phyloP scores from a whole-genome alignment of 2,329 filamentous ascomycete species.

The Talaromyces sp. region DNA sequence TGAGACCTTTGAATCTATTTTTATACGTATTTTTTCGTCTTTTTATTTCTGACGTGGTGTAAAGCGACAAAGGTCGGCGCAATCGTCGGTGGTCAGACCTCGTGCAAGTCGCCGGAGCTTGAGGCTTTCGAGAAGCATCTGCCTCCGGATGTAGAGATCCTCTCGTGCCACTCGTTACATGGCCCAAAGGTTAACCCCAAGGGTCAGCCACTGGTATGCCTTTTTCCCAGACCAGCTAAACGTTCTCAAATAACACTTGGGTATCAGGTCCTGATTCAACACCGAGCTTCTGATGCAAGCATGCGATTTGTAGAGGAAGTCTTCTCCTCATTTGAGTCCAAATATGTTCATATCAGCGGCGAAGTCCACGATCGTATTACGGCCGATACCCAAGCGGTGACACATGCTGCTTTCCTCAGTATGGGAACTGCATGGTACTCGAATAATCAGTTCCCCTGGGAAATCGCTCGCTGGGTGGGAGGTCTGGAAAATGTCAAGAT shows the following conservation, averaged over 20 bases:
- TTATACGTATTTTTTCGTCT: neutral
- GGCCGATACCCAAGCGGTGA: conserved; percentile 95
- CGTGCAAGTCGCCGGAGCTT: conserved; percentile 96
- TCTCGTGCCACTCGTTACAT: conserved; percentile 95
- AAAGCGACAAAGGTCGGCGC: conserved; percentile 89
- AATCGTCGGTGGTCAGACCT: conserved; percentile 95
- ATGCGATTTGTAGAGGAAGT: conserved; percentile 75
- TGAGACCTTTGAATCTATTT: conserved; percentile 3
- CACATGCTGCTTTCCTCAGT: conserved; percentile 90
- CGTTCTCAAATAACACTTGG: conserved; percentile 11
- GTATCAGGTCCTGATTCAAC: conserved; percentile 71
- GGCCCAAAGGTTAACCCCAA: conserved; percentile 83
- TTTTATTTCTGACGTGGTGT: conserved; percentile 17
- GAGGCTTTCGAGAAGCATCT: conserved; percentile 86
- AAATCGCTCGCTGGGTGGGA: conserved; percentile 88
- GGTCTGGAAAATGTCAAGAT: conserved; percentile 99
- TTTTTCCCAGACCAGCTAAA: conserved; percentile 11
- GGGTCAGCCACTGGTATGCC: conserved; percentile 75
- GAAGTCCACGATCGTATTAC: conserved; percentile 93
- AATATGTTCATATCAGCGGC: conserved; percentile 81
- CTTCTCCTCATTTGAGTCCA: conserved; percentile 76
- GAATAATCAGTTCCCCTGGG: conserved; percentile 94
- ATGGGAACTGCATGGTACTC: conserved; percentile 99
- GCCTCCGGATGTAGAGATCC: conserved; percentile 81
- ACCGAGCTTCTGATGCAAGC: conserved; percentile 73